phyloP scores from a whole-genome alignment of 73 alveolate species.

The Symbiodinium pilosum region DNA sequence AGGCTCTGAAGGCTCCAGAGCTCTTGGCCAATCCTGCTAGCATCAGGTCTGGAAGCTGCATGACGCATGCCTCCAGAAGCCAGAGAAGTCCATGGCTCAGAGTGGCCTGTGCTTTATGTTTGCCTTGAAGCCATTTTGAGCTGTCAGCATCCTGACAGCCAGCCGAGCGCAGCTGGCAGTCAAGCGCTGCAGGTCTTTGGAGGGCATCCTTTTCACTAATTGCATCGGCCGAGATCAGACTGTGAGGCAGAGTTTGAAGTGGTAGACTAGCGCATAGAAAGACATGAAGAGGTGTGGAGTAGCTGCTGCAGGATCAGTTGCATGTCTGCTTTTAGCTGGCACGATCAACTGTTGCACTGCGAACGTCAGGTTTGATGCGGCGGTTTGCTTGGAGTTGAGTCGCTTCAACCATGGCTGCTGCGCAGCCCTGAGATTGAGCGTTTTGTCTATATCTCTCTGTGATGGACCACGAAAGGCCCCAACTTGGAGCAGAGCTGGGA shows the following conservation, averaged over 20 bases:
- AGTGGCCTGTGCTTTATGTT: background rate
- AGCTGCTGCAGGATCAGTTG: too few species aligned
- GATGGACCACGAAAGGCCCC: conserved; percentile 20
- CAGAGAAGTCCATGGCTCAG: conserved; percentile 32
- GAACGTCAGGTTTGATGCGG: conserved; percentile 65
- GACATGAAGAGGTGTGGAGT: too few species aligned
- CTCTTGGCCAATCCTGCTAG: too few species aligned
- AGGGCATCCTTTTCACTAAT: conserved; percentile 70
- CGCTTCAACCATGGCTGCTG: conserved; percentile 90
- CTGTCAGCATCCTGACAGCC: background rate
- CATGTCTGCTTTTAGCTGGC: too few species aligned
- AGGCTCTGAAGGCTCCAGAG: too few species aligned
- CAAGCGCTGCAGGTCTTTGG: conserved; percentile 31
- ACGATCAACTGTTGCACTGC: too few species aligned
- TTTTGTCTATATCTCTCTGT: too few species aligned
- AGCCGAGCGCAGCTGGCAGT: background rate
- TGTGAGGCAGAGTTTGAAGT: conserved; percentile 48
- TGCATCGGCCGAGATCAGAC: conserved; percentile 86
- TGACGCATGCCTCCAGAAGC: conserved; percentile 75
- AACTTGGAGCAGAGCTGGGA: conserved; percentile 89
- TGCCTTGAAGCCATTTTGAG: background rate
- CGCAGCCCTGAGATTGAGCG: background rate
- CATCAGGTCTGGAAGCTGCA: conserved; percentile 61
- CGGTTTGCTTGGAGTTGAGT: conserved; percentile 51
- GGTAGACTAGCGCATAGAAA: too few species aligned